These are phyloP conservation scores for Hypoxylon crocopeplum DNA, from an alignment of 495 filamentous ascomycete species.

Conservation along the genomic window DNA sequence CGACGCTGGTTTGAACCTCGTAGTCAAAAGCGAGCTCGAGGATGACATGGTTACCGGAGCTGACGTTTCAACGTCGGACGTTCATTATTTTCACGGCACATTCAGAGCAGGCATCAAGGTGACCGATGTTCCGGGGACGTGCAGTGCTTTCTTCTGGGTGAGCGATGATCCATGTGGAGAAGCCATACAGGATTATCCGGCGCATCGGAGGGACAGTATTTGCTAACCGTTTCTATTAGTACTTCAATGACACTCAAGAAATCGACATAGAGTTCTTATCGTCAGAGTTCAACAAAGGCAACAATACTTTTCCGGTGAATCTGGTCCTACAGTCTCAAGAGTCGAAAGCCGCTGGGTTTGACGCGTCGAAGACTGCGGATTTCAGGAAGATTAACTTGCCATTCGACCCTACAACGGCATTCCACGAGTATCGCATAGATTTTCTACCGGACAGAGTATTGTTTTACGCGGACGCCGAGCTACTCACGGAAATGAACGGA, in stretches of 20 bases:
- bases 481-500: conserved; percentile 61
- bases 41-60: conserved; percentile 63
- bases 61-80: conserved; percentile 63
- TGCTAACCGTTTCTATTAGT: conserved; percentile 51
- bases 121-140: conserved; percentile 66
- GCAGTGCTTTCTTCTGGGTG: conserved; percentile 81
- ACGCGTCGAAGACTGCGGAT: conserved; percentile 61
- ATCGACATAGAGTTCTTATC: conserved; percentile 82
- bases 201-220: background rate
- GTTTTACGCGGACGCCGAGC: conserved; percentile 68
- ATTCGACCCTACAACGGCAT: conserved; percentile 65
- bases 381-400: conserved; percentile 62
- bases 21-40: conserved; percentile 56
- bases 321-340: conserved; percentile 72
- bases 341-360: conserved; percentile 59
- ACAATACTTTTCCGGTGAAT: conserved; percentile 64
- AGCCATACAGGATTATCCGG: background rate
- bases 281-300: conserved; percentile 57
- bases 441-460: conserved; percentile 64
- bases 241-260: conserved; percentile 78
- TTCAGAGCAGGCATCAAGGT: conserved; percentile 72
- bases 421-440: conserved; percentile 82
- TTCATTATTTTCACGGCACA: conserved; percentile 69
- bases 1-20: conserved; percentile 65
- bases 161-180: background rate